Evolutionary conservation across 2,329 filamentous ascomycete species (phyloP).

Genomic region (Parastagonospora nodorum): DNA sequence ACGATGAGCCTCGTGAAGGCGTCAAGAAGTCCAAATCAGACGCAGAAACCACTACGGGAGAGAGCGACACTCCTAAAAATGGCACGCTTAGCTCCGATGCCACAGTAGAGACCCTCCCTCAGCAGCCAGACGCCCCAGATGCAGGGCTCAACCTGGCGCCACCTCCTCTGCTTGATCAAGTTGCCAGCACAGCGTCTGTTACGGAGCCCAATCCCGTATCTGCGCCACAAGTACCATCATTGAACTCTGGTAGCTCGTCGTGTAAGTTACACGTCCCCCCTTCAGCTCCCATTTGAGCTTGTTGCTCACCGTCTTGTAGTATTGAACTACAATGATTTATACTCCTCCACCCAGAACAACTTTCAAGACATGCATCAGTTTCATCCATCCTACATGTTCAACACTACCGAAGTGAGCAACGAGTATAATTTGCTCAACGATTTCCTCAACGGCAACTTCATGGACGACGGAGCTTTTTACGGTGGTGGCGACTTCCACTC

Average conservation of each 20-base stretch:
- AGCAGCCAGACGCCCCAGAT: slow-evolving; percentile 39
- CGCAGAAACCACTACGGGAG: slow-evolving; percentile 42
- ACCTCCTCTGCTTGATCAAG: slow-evolving; percentile 39
- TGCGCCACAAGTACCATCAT: slow-evolving; percentile 66
- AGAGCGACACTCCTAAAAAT: slow-evolving; percentile 35
- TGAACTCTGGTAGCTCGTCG: slow-evolving; percentile 70
- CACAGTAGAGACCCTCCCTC: slow-evolving; percentile 31
- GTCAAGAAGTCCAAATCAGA: slow-evolving; percentile 77
- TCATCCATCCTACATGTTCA: slow-evolving; percentile 94
- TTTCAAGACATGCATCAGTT: slow-evolving; percentile 95
- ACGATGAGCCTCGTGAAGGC: slow-evolving; percentile 89
- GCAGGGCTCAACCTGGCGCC: slow-evolving; percentile 47
- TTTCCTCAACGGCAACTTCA: slow-evolving; percentile 87
- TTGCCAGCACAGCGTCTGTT: slow-evolving; percentile 61
- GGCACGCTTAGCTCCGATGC: slow-evolving; percentile 38
- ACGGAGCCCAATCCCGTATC: slow-evolving; percentile 74
- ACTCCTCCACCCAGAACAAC: slow-evolving; percentile 73
- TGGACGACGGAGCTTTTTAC: slow-evolving; percentile 68
- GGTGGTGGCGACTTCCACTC: slow-evolving; percentile 53
- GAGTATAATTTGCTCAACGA: slow-evolving; percentile 98
- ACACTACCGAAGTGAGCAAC: slow-evolving; percentile 89
- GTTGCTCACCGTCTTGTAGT: slow-evolving; percentile 58
- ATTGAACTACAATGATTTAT: slow-evolving; percentile 82
- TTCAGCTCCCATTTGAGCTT: slow-evolving; percentile 23
- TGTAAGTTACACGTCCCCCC: slow-evolving; percentile 63